Conservation (phyloP, 306 rosid species). For the Medicago ruthenica region DNA sequence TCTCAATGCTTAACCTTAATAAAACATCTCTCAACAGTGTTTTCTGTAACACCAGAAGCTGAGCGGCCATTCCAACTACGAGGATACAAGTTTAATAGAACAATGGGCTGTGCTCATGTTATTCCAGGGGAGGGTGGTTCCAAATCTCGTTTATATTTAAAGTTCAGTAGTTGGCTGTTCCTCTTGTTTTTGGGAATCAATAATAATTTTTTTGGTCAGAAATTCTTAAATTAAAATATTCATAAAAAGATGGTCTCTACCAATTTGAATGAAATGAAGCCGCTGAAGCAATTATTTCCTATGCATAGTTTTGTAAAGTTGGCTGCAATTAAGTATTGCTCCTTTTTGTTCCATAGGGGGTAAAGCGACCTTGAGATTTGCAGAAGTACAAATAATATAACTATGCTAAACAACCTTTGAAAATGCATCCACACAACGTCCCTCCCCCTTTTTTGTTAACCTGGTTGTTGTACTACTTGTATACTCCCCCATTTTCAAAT, state of each 20-base stretch:
- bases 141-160: conserved; percentile 4
- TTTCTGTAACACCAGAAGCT: conserved; percentile 16
- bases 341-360: background rate
- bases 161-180: conserved; percentile 1
- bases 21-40: background rate
- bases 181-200: conserved; percentile 12
- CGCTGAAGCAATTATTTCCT: conserved; percentile 16
- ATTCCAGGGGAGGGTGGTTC: conserved; percentile 13
- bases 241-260: background rate
- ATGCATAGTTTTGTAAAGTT: conserved; percentile 23
- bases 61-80: conserved; percentile 4
- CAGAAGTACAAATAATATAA: too few species aligned
- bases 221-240: background rate
- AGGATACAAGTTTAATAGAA: conserved; percentile 5
- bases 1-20: conserved; percentile 26
- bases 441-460: too few species aligned
- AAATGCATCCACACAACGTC: too few species aligned
- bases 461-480: background rate
- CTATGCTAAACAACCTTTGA: too few species aligned
- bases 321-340: conserved; percentile 12
- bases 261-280: conserved; percentile 1
- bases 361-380: too few species aligned
- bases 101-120: conserved; percentile 17
- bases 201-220: background rate
- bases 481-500: background rate